phyloP scores from a whole-genome alignment of 129 eudicot genomes.

The Glebionis coronaria region DNA sequence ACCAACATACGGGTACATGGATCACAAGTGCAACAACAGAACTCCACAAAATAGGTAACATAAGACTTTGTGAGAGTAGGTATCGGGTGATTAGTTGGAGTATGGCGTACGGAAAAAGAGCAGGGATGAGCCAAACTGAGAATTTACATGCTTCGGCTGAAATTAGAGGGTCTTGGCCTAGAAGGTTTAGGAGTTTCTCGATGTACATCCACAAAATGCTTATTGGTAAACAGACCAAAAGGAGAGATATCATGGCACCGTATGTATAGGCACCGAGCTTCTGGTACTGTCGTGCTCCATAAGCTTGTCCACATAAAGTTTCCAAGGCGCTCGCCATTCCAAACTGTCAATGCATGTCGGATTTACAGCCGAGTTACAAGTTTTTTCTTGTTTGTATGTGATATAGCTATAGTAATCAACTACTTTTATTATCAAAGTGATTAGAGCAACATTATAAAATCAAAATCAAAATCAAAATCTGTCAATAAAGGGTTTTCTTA shows the following conservation, averaged over 20 bases:
- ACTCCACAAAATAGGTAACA: constrained; percentile 6
- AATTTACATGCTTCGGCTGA: constrained; percentile 8
- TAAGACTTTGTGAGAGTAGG: constrained; percentile 1
- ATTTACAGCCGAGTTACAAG: neutral
- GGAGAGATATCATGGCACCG: neutral
- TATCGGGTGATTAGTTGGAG: constrained; percentile 7
- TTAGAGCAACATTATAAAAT: no score
- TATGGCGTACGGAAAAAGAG: neutral
- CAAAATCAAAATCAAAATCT: no score
- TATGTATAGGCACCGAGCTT: constrained; percentile 1
- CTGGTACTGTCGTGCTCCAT: constrained; percentile 6
- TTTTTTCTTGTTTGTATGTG: no score
- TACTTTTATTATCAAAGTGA: no score
- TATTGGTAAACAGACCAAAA: neutral
- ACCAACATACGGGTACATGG: constrained; percentile 6
- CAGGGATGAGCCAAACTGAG: neutral
- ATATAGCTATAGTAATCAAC: no score
- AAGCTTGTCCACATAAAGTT: constrained; percentile 14
- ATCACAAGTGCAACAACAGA: neutral
- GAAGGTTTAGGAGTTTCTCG: neutral
- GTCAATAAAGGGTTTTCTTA: no score
- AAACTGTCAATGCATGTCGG: neutral
- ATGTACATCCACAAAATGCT: neutral
- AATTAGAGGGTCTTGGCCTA: constrained; percentile 10
- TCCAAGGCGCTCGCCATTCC: constrained; percentile 13